Base-by-base conservation (phyloP, 2,329 filamentous ascomycete genomes). In the Pezicula neosporulosa region DNA sequence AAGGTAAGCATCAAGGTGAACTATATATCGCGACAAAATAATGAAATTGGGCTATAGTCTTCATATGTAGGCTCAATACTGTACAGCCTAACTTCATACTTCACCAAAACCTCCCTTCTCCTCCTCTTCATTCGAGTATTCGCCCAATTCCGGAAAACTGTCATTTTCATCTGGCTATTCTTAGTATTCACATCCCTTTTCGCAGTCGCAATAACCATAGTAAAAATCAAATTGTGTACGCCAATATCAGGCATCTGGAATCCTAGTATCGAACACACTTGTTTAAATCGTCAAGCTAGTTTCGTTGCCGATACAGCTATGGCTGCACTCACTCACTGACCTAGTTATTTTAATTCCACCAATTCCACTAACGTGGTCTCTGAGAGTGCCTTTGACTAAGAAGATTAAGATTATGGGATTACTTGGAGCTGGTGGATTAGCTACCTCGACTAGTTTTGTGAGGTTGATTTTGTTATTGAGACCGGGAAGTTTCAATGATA, bases 251-350 rank as follows among this genome's bases (percentile, higher is more conserved):
- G 56, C 2, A 62, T 59, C 33, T 67, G 64, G 64, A 51, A 63
- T 47, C 50, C 52, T 3, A n/a, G 19, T 13, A 13, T 18, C n/a
- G 27, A 21, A 9, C 24, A 24, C 24, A 24, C 24, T 24, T 73
- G 70, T 56, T 53, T 72, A n/a, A 59, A 73, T 53, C 68, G 71
- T 30, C 54, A 55, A 12, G 62, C 61, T 41, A 60, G 68, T 36
- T 63, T 70, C 27, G 61, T 59, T 7, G 62, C 62, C 16, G 67
- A 70, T 47, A 61, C 64, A 8, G 61, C 65, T 35, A 58, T 68
- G 47, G 66, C 63, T 38, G 63, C 63, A 16, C 49, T 68, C 63
- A 16, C 49, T 68, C 10, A 69, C 61, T 48, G 66, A 69, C 41
- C 15, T 68, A 28, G 60, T 56, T 16, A 67, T 69, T 19, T 44